These are phyloP conservation scores for Rubia tinctorum DNA, from an alignment of 305 asterid genomes.

Conservation along the genomic window DNA sequence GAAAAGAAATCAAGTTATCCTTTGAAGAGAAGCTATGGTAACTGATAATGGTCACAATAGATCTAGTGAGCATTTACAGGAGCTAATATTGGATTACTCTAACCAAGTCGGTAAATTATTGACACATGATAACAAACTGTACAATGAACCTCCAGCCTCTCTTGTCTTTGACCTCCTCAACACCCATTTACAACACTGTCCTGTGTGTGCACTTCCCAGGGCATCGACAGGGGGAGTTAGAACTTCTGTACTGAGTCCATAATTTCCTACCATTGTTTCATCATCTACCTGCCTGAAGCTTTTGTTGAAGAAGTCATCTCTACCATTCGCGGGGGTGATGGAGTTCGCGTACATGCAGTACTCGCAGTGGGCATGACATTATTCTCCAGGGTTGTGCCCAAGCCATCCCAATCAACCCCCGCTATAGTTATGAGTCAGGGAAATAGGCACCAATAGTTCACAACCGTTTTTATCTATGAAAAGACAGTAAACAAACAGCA, in stretches of 20 bases:
- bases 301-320: constrained; percentile 34
- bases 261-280: constrained; percentile 13
- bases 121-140: constrained; percentile 30
- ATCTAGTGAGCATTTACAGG: constrained; percentile 18
- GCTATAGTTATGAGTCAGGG: constrained; percentile 53
- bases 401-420: constrained; percentile 65
- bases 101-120: constrained; percentile 28
- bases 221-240: neutral
- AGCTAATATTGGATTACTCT: constrained; percentile 4
- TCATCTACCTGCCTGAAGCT: constrained; percentile 32
- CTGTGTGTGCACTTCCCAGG: neutral
- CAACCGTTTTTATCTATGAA: constrained; percentile 1
- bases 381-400: constrained; percentile 49
- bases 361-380: constrained; percentile 30
- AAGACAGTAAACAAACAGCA: neutral
- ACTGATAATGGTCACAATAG: neutral
- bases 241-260: constrained; percentile 1
- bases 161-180: constrained; percentile 13
- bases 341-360: constrained; percentile 44
- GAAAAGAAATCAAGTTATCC: neutral
- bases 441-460: constrained; percentile 16
- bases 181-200: constrained; percentile 11
- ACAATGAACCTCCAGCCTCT: constrained; percentile 28
- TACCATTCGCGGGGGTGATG: constrained; percentile 35
- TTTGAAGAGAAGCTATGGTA: neutral